Evolutionary conservation across 2,329 filamentous ascomycete species (phyloP), one percentile per base, ranked within the genome.

Genomic region (Penicillium italicum): DNA sequence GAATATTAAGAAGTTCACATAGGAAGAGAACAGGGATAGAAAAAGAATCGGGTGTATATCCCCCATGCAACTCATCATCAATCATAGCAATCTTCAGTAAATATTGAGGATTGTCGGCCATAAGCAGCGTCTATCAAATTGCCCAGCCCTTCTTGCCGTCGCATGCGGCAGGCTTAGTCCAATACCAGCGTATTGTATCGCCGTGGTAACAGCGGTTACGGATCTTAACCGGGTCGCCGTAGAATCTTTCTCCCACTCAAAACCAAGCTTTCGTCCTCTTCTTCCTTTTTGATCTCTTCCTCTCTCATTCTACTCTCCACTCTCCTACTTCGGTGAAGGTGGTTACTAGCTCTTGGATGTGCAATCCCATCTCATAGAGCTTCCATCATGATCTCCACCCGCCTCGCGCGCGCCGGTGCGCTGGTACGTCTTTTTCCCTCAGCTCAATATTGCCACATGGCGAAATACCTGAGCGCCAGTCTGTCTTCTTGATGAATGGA

Each of bases 361-460:
- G 69, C 69, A 66, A 67, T 70, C 68, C 65, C 63, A 66, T 66
- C 64, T 67, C 70, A 67, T 71, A 74, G 70, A 71, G 70, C 70
- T 68, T 69, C 63, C 71, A 77, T 69, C 66, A 79, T 79, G 76
- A 75, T 78, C 68, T 75, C 76, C 66, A 71, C 75, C 63, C 72
- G 74, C 72, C 71, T 78, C 64, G 71, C 75, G 71, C 76, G 76
- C 70, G 67, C 73, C 63, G 74, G 75, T 74, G 74, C 72, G 71
- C 71, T 78, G 75, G 76, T 79, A 75, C 63, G 76, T 74, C 33
- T 55, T 24, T 37, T 43, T 31, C 50, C 51, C 37, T 45, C 42
- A 46, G 43, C 55, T 51, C 46, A 12, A 38, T 20, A 16, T 42
- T 14, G 26, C 30, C 26, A 28, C 20, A 38, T 45, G 33, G 33